phyloP scores from a whole-genome alignment of 2,329 filamentous ascomycete genomes.

The Fragosphaeria purpurea region DNA sequence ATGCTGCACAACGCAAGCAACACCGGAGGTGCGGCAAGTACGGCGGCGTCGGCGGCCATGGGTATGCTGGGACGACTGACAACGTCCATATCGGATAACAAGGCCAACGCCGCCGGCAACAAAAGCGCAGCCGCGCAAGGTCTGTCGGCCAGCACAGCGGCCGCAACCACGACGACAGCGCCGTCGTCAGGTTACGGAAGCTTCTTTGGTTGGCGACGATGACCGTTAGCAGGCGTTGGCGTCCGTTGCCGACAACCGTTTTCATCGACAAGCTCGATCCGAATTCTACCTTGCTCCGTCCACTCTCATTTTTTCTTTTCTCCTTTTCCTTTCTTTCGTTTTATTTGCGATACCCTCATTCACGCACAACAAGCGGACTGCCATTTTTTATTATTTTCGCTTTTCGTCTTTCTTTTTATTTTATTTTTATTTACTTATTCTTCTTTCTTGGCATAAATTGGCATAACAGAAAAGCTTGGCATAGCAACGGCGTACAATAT shows the following conservation, averaged over 20 bases:
- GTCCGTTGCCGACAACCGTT: no score
- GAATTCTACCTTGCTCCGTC: no score
- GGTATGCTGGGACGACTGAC: constrained; percentile 43
- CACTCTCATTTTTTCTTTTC: no score
- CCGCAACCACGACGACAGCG: neutral
- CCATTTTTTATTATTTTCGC: neutral
- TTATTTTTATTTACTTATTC: neutral
- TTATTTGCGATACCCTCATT: no score
- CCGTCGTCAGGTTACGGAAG: constrained; percentile 27
- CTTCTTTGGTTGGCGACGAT: constrained; percentile 48
- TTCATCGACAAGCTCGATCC: no score
- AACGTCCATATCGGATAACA: constrained; percentile 14
- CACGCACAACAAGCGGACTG: neutral
- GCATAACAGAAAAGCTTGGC: constrained; percentile 3
- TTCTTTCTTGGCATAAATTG: constrained; percentile 4
- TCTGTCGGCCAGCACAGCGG: neutral
- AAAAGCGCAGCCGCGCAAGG: neutral
- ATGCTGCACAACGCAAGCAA: constrained; percentile 16
- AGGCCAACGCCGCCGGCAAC: neutral
- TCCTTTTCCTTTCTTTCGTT: neutral
- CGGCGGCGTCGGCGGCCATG: constrained; percentile 31
- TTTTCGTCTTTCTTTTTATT: neutral
- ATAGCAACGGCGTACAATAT: constrained; percentile 6
- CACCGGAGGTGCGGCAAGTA: constrained; percentile 11
- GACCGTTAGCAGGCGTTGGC: constrained; percentile 3